These are phyloP conservation scores for Wickerhamomyces sp. DNA, from an alignment of 1,139 yeast species.

Conservation along the genomic window DNA sequence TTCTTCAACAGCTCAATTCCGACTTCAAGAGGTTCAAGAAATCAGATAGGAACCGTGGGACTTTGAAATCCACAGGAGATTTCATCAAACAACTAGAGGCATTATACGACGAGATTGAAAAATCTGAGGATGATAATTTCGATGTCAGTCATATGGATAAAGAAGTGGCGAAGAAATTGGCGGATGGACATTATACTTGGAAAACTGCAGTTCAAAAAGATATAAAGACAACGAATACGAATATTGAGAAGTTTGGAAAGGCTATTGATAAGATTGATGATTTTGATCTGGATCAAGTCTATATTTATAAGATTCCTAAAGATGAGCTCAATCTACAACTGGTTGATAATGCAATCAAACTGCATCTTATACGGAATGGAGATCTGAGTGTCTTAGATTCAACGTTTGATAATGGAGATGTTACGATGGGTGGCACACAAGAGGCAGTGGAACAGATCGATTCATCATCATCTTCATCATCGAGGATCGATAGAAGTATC, in stretches of 20 bases:
- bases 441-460: no score
- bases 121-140: conserved; percentile 2
- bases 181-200: conserved; percentile 25
- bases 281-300: conserved; percentile 32
- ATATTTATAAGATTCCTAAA: conserved; percentile 31
- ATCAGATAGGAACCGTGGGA: conserved; percentile 5
- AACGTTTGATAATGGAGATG: not conserved
- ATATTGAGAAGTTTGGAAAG: conserved; percentile 29
- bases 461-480: no score
- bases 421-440: no score
- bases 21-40: conserved; percentile 7
- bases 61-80: conserved; percentile 7
- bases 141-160: not conserved
- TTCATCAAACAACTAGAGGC: conserved; percentile 11
- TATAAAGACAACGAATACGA: conserved; percentile 23
- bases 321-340: conserved; percentile 6
- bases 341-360: conserved; percentile 27
- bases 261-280: conserved; percentile 30
- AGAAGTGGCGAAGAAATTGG: not conserved
- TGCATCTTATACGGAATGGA: conserved; percentile 32
- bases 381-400: conserved; percentile 19
- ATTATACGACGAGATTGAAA: conserved; percentile 5
- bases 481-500: conserved; percentile 6
- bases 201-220: conserved; percentile 24
- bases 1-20: conserved; percentile 4